Percentiles rank a stretch among this genome's conserved stretches.
Conservation (phyloP, 1,284 basidiomycete species). For the Ustilago cynodontis region DNA sequence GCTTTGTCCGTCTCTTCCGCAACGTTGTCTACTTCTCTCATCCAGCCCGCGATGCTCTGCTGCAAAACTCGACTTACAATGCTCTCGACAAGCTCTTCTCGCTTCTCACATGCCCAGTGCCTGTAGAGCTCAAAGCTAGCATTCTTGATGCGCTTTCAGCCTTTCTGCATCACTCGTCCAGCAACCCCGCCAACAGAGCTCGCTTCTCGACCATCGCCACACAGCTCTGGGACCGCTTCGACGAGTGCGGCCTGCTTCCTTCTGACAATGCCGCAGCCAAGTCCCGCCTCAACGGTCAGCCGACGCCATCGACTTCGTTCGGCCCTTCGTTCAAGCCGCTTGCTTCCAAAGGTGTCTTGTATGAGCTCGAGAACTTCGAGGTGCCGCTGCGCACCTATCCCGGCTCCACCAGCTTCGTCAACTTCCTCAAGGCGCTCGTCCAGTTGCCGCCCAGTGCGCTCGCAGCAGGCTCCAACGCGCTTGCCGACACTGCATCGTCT, state of each 20-base stretch:
- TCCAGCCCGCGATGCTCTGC: constrained; percentile 82
- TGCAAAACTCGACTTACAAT: constrained; percentile 77
- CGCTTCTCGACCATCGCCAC: constrained; percentile 76
- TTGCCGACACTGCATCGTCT: constrained; percentile 17
- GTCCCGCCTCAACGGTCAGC: constrained; percentile 11
- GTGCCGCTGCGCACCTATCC: constrained; percentile 82
- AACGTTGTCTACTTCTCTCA: constrained; percentile 83
- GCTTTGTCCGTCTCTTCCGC: constrained; percentile 84
- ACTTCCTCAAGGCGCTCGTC: constrained; percentile 80
- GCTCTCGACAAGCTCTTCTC: constrained; percentile 81
- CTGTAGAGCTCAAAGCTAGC: constrained; percentile 90
- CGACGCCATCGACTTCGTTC: constrained; percentile 13
- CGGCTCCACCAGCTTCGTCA: constrained; percentile 86
- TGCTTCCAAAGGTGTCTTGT: constrained; percentile 58
- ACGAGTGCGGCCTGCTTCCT: constrained; percentile 72
- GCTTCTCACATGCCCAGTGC: constrained; percentile 71
- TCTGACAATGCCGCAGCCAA: constrained; percentile 30
- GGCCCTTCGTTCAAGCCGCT: constrained; percentile 43
- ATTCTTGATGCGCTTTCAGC: constrained; percentile 85
- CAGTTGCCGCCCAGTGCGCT: constrained; percentile 35
- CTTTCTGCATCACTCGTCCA: constrained; percentile 73
- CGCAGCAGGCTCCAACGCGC: constrained; percentile 31
- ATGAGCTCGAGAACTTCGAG: constrained; percentile 87
- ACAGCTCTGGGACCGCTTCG: constrained; percentile 84
- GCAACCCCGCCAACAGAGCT: constrained; percentile 24